Evolutionary conservation across 768 basidiomycete genomes (phyloP), one percentile per base, ranked within the genome.

Genomic region (Tricholoma sp.): DNA sequence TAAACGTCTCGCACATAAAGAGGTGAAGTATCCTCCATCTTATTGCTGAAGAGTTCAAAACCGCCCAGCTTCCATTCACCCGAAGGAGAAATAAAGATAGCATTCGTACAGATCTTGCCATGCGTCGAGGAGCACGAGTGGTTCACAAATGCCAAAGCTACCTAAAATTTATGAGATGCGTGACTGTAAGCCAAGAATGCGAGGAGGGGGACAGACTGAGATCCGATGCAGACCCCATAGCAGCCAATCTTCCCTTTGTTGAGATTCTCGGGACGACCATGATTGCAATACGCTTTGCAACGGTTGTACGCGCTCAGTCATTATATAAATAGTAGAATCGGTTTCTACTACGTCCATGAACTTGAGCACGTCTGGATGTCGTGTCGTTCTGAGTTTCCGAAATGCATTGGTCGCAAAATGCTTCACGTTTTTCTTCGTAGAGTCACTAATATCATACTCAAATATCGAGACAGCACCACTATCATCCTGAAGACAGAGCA

Each of bases 31-130:
- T 90, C 85, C 53, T 98, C 95, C 63, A 85, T 89, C 8, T 87
- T 80, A 62, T 81, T 91, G 63, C 92, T 94, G 60, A 97, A 70
- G 0, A 96, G 73, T 65, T 99, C 97, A 66, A 98, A 94, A 0
- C 96, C 96, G 18, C 92, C 95, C 7, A 99, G 75, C 66, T 91
- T 91, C 97, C 96, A 98, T 74, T 99, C 97, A 5, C 96, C 92
- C 0, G 93, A 91, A 0, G 88, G 86, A 0, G 96, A 93, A 52
- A 97, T 83, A 67, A 97, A 98, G 57, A 98, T 83, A 1, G 91
- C 85, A 57, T 81, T 79, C n/a, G 81, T 69, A 57, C 83, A 76
- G 56, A 95, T 67, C 62, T 86, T 89, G 19, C 93, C 94, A 63
- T 97, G 94, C 0, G 91, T 90, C 2, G 91, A 91, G 22, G 81